These are phyloP conservation scores for Emmonsia crescens DNA, from an alignment of 2,329 filamentous ascomycete genomes.

Conservation along the genomic window DNA sequence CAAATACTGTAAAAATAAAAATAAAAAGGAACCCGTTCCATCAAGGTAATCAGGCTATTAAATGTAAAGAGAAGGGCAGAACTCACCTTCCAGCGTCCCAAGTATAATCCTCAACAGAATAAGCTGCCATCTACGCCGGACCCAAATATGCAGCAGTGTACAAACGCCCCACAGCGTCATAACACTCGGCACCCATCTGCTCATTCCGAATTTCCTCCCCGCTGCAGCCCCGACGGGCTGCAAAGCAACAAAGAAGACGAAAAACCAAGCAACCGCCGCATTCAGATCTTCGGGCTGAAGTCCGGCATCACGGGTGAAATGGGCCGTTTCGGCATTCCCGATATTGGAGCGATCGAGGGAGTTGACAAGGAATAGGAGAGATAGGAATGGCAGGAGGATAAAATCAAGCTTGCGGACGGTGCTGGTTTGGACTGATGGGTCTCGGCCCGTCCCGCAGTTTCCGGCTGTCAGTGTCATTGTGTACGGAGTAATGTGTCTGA, in stretches of 20 bases:
- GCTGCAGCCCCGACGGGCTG: constrained; percentile 44
- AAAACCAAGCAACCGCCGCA: constrained; percentile 47
- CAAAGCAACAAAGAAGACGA: constrained; percentile 47
- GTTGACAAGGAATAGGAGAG: constrained; percentile 43
- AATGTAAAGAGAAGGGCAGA: neutral
- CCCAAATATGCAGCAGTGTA: constrained; percentile 39
- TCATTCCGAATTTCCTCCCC: constrained; percentile 35
- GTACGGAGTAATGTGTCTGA: neutral
- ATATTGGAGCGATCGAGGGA: constrained; percentile 44
- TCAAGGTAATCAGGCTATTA: neutral
- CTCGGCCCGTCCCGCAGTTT: neutral
- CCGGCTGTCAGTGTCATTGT: neutral
- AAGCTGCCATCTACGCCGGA: constrained; percentile 38
- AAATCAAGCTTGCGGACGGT: constrained; percentile 37
- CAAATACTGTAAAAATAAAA: constrained; percentile 2
- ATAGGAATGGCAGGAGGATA: constrained; percentile 42
- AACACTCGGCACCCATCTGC: constrained; percentile 45
- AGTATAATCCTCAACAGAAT: constrained; percentile 37
- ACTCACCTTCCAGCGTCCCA: constrained; percentile 36
- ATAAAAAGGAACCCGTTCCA: neutral
- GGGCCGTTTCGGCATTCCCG: constrained; percentile 46
- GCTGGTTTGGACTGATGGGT: constrained; percentile 7
- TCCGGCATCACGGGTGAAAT: constrained; percentile 47
- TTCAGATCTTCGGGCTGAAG: constrained; percentile 44
- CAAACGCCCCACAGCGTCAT: constrained; percentile 46